phyloP scores from a whole-genome alignment of 2,329 filamentous ascomycete genomes.

The Colletotrichum melonis region DNA sequence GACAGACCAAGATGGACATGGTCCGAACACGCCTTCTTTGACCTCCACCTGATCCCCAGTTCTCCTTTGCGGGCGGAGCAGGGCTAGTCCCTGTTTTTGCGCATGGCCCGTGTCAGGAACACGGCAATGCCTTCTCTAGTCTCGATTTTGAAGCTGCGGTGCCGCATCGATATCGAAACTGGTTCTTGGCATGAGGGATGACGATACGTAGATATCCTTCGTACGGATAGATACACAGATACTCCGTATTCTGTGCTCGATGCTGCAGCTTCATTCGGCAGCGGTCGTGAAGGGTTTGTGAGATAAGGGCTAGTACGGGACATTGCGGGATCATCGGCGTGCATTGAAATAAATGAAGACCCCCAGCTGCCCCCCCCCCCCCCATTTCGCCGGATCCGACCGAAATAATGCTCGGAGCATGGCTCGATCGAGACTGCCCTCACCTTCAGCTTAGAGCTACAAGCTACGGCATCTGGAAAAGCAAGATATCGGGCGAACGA shows the following conservation, averaged over 20 bases:
- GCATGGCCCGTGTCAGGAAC: conserved; percentile 25
- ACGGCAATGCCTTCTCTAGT: neutral
- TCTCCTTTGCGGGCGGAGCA: conserved; percentile 16
- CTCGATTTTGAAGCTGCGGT: neutral
- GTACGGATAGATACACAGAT: neutral
- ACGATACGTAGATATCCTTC: neutral
- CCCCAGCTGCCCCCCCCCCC: neutral
- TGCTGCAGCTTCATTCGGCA: neutral
- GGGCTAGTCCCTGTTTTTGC: conserved; percentile 21
- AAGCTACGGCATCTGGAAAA: neutral
- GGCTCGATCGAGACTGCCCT: neutral
- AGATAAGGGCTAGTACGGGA: conserved; percentile 13
- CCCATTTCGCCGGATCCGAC: conserved; percentile 5
- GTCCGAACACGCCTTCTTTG: neutral
- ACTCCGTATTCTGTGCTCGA: neutral
- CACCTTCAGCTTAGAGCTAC: neutral
- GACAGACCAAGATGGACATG: neutral
- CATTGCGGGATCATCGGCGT: conserved; percentile 1
- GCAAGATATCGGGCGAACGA: neutral
- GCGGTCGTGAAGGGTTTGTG: neutral
- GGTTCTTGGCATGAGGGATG: neutral
- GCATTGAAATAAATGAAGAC: neutral
- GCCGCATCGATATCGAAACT: conserved; percentile 6
- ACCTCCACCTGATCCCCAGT: neutral
- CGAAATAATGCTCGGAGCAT: neutral